Evolutionary conservation across 2,329 filamentous ascomycete species (phyloP).

Genomic region (Amauroascus verrucosus): DNA sequence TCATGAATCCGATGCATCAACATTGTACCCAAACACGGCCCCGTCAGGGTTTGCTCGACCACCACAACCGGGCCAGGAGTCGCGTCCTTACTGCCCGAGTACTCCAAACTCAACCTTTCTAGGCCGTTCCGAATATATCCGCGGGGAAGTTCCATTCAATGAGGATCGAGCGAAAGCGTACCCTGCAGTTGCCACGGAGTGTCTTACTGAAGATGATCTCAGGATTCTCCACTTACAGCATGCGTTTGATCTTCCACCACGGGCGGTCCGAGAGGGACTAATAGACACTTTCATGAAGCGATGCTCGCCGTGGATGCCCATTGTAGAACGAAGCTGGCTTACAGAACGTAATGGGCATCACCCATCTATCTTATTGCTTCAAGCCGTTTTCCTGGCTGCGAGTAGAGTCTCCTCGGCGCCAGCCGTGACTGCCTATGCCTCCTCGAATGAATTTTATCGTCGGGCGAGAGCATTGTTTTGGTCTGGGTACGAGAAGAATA

Average conservation of each 20-base stretch:
- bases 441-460: slow-evolving; percentile 25
- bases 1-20: slow-evolving; percentile 9
- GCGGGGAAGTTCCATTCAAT: slow-evolving; percentile 21
- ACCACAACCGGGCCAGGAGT: slow-evolving; percentile 11
- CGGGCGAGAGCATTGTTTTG: slow-evolving; percentile 28
- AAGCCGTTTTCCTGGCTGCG: slow-evolving; percentile 35
- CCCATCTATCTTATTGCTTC: slow-evolving; percentile 26
- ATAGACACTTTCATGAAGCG: slow-evolving; percentile 26
- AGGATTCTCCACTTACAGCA: slow-evolving; percentile 21
- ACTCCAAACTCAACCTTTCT: slow-evolving; percentile 22
- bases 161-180: slow-evolving; percentile 23
- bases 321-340: slow-evolving; percentile 25
- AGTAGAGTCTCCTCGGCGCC: slow-evolving; percentile 33
- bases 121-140: slow-evolving; percentile 25
- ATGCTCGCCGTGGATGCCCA: slow-evolving; percentile 28
- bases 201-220: slow-evolving; percentile 22
- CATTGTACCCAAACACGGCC: slow-evolving; percentile 10
- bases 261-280: slow-evolving; percentile 23
- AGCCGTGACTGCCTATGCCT: slow-evolving; percentile 22
- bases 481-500: slow-evolving; percentile 27
- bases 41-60: slow-evolving; percentile 1
- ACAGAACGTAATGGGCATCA: slow-evolving; percentile 21
- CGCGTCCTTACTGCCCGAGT: slow-evolving; percentile 15
- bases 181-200: slow-evolving; percentile 19
- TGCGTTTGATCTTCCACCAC: slow-evolving; percentile 23